Conservation (phyloP, 306 rosid species). For the Citrullus mucosospermus region DNA sequence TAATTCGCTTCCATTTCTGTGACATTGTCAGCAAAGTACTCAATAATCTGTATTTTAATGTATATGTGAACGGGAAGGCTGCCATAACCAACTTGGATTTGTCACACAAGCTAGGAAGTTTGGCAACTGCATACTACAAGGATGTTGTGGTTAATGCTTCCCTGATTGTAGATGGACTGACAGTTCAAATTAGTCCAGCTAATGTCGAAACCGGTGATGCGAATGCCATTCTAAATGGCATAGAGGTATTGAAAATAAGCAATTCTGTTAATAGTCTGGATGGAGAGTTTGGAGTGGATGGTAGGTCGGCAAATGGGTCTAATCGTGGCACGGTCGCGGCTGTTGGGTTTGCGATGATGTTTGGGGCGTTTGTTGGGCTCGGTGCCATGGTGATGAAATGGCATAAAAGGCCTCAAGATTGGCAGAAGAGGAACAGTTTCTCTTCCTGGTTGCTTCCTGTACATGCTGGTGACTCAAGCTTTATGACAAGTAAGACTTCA, state of each 20-base stretch:
- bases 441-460: slow-evolving; percentile 44
- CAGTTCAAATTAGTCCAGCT: slow-evolving; percentile 21
- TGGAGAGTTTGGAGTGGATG: slow-evolving; percentile 41
- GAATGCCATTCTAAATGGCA: slow-evolving; percentile 32
- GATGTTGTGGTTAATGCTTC: slow-evolving; percentile 41
- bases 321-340: slow-evolving; percentile 32
- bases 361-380: slow-evolving; percentile 36
- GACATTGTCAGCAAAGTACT: slow-evolving; percentile 31
- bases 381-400: slow-evolving; percentile 48
- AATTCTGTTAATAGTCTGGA: slow-evolving; percentile 38
- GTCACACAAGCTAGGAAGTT: slow-evolving; percentile 21
- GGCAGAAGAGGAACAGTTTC: slow-evolving; percentile 46
- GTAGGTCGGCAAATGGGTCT: slow-evolving; percentile 10
- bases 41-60: slow-evolving; percentile 26
- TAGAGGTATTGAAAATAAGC: slow-evolving; percentile 35
- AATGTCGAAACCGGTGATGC: background rate
- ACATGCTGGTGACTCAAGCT: slow-evolving; percentile 27
- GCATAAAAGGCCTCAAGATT: slow-evolving; percentile 40
- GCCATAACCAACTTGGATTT: slow-evolving; percentile 34
- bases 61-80: slow-evolving; percentile 26
- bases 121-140: slow-evolving; percentile 27
- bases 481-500: slow-evolving; percentile 28
- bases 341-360: slow-evolving; percentile 39
- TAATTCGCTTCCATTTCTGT: slow-evolving; percentile 32
- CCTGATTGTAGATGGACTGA: slow-evolving; percentile 9